A percentile compares a stretch with the other conserved stretches of the same genome.
Evolutionary conservation across 2,329 filamentous ascomycete species (phyloP).

Genomic region (Ophiostoma himal-ulmi): DNA sequence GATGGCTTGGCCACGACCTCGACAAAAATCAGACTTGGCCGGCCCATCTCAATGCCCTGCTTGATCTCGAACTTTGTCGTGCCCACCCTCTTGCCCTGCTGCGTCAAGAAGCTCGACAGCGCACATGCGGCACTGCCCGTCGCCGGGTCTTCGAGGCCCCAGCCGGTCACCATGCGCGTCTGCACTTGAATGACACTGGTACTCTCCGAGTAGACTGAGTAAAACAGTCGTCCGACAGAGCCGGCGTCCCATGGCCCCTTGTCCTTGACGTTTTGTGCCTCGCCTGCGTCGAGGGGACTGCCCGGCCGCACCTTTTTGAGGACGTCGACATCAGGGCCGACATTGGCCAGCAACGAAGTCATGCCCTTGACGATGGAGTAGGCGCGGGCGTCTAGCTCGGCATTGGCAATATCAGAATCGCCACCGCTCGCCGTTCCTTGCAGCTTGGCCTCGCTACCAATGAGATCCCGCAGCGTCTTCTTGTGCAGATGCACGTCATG

Average conservation of each 20-base stretch:
- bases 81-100: slow-evolving; percentile 35
- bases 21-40: slow-evolving; percentile 48
- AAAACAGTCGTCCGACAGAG: slow-evolving; percentile 55
- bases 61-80: slow-evolving; percentile 45
- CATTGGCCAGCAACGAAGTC: slow-evolving; percentile 58
- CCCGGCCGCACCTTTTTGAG: slow-evolving; percentile 55
- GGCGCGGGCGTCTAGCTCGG: slow-evolving; percentile 42
- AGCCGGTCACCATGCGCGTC: slow-evolving; percentile 54
- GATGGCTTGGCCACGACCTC: slow-evolving; percentile 33
- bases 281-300: slow-evolving; percentile 21
- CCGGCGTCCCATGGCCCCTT: slow-evolving; percentile 48
- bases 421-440: slow-evolving; percentile 29
- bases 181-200: slow-evolving; percentile 35
- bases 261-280: slow-evolving; percentile 39
- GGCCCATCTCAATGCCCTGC: slow-evolving; percentile 64
- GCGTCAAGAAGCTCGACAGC: slow-evolving; percentile 49
- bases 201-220: slow-evolving; percentile 37
- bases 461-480: slow-evolving; percentile 33
- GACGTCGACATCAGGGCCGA: slow-evolving; percentile 29
- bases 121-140: slow-evolving; percentile 59
- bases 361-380: slow-evolving; percentile 67
- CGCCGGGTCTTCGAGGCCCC: slow-evolving; percentile 52
- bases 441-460: slow-evolving; percentile 13
- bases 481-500: slow-evolving; percentile 60
- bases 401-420: slow-evolving; percentile 31